A percentile compares a stretch with the other conserved stretches of the same genome.
Evolutionary conservation across 208 protist species (phyloP).

Genomic region (Naegleria gruberi): DNA sequence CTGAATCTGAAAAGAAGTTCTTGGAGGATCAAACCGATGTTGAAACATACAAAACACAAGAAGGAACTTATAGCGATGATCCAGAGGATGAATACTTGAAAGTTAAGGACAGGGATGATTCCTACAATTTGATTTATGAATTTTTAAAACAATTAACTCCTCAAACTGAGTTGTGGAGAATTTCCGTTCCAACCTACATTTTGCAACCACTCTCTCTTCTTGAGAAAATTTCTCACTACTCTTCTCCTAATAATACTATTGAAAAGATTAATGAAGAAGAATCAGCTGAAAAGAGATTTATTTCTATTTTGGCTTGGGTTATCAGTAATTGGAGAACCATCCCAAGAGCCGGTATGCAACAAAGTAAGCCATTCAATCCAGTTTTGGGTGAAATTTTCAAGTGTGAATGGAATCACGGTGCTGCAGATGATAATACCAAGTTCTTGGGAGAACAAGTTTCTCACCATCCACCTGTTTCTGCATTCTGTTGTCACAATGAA

Average conservation of each 20-base stretch:
- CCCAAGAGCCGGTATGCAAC: not conserved
- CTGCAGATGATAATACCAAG: not conserved
- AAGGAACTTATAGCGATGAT: not conserved
- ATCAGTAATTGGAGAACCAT: conserved; percentile 9
- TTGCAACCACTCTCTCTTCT: not conserved
- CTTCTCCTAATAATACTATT: not conserved
- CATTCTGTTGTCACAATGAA: conserved; percentile 25
- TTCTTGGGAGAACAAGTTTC: conserved; percentile 43
- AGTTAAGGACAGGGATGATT: not conserved
- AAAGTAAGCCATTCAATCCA: conserved; percentile 39
- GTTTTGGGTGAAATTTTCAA: conserved; percentile 43
- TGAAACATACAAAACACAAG: not conserved
- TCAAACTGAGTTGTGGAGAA: not conserved
- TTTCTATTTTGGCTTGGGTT: not conserved
- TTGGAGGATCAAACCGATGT: not conserved
- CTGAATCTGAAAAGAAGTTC: not conserved
- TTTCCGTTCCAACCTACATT: not conserved
- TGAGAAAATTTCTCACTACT: conserved; percentile 17
- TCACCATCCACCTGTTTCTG: conserved; percentile 38
- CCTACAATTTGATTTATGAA: conserved; percentile 11
- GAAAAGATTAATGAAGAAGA: not conserved
- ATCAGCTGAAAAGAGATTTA: not conserved
- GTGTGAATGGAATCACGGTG: conserved; percentile 23
- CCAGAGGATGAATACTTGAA: conserved; percentile 5
- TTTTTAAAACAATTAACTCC: conserved; percentile 6